Evolutionary conservation across 1,284 basidiomycete species (phyloP).

Genomic region (Trichosporon faecale): DNA sequence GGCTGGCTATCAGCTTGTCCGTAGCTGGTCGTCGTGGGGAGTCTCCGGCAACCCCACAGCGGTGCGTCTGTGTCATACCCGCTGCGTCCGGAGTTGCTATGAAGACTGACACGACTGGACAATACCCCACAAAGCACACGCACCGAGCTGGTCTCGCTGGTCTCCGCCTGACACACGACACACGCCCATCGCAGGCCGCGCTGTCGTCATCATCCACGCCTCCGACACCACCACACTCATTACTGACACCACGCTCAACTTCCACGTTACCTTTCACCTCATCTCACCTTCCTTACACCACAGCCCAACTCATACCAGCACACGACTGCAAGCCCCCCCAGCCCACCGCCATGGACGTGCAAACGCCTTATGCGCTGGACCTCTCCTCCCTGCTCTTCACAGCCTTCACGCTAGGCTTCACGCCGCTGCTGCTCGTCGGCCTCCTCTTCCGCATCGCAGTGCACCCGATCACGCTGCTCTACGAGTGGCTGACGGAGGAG

Average conservation of each 20-base stretch:
- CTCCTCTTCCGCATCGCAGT: background rate
- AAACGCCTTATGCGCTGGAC: conserved; percentile 6
- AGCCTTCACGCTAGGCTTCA: conserved; percentile 3
- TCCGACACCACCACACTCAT: background rate
- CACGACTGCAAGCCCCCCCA: background rate
- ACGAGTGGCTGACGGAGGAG: background rate
- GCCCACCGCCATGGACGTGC: background rate
- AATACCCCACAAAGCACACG: background rate
- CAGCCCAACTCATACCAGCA: background rate
- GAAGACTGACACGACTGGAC: background rate
- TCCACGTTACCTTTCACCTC: background rate
- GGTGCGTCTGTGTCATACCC: background rate
- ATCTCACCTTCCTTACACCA: background rate
- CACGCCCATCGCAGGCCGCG: background rate
- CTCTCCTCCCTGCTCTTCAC: conserved; percentile 1
- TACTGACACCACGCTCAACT: background rate
- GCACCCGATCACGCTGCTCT: conserved; percentile 1
- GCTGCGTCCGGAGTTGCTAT: background rate
- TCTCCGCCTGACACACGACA: background rate
- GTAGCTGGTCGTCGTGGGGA: background rate
- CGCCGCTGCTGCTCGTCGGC: conserved; percentile 2
- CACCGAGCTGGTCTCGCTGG: background rate
- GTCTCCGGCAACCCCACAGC: background rate
- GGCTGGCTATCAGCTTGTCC: background rate
- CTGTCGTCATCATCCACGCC: background rate